phyloP scores from a whole-genome alignment of 139 green algal species.

The Coelastrella sp. region DNA sequence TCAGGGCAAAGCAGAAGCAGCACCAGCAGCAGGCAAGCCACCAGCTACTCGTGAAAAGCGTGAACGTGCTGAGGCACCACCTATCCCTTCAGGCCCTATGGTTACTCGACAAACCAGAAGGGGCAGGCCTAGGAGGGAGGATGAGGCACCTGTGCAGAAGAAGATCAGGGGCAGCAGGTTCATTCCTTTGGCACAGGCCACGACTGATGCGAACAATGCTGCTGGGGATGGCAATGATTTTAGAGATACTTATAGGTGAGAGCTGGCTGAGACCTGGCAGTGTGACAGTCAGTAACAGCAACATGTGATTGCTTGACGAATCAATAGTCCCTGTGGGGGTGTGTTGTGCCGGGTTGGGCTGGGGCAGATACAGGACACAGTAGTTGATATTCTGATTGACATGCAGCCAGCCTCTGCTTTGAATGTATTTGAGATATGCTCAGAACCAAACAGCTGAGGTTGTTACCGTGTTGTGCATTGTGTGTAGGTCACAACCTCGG shows the following conservation, averaged over 20 bases:
- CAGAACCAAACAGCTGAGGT: no score
- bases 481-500: conserved; percentile 22
- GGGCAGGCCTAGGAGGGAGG: neutral
- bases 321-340: no score
- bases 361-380: no score
- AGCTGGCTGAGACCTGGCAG: neutral
- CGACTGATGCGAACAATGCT: neutral
- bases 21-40: neutral
- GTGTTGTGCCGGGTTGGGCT: no score
- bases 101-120: conserved; percentile 8
- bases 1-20: neutral
- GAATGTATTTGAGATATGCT: no score
- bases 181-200: neutral
- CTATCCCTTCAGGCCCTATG: neutral
- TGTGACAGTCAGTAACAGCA: neutral
- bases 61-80: neutral
- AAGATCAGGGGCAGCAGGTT: conserved; percentile 31
- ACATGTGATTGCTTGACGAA: no score
- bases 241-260: conserved; percentile 28
- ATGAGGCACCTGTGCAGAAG: conserved; percentile 21
- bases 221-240: conserved; percentile 11
- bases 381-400: no score
- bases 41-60: neutral
- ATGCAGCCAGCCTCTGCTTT: no score
- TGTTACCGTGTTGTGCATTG: no score